Evolutionary conservation across 371 early-diverging fungal species (phyloP).

Genomic region (Mortierella sp.): DNA sequence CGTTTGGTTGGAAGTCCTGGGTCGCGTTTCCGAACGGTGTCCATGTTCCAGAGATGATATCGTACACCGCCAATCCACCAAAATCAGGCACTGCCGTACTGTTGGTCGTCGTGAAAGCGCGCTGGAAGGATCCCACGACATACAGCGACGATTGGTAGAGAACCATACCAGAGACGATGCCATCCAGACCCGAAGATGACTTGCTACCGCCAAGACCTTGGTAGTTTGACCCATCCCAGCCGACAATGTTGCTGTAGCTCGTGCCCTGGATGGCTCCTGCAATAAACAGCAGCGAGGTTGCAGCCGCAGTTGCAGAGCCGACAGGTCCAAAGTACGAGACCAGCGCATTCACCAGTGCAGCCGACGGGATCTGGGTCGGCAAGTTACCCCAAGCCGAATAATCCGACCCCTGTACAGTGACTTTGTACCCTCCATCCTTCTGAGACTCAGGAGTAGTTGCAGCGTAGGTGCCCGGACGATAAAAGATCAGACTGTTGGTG

Average conservation of each 20-base stretch:
- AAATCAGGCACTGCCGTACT: not conserved
- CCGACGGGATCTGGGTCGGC: conserved; percentile 60
- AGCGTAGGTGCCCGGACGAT: conserved; percentile 15
- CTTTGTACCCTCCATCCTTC: not conserved
- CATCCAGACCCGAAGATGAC: conserved; percentile 37
- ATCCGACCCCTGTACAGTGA: conserved; percentile 28
- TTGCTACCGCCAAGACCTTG: conserved; percentile 15
- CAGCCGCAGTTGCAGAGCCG: conserved; percentile 7
- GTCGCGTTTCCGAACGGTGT: conserved; percentile 30
- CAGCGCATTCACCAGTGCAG: conserved; percentile 60
- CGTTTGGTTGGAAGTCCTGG: conserved; percentile 21
- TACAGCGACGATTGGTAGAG: conserved; percentile 38
- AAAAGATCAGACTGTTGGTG: conserved; percentile 49
- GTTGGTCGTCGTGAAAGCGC: not conserved
- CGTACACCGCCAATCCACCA: conserved; percentile 36
- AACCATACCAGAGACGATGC: conserved; percentile 28
- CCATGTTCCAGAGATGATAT: conserved; percentile 28
- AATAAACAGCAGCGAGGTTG: conserved; percentile 30
- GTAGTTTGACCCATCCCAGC: conserved; percentile 32
- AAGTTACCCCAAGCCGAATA: conserved; percentile 35
- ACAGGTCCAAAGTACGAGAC: conserved; percentile 36
- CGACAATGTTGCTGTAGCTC: conserved; percentile 43
- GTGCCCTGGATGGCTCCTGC: conserved; percentile 39
- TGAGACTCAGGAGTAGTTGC: not conserved
- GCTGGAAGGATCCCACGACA: conserved; percentile 34